Conservation (phyloP, 129 eudicot species). For the Arctium minus region DNA sequence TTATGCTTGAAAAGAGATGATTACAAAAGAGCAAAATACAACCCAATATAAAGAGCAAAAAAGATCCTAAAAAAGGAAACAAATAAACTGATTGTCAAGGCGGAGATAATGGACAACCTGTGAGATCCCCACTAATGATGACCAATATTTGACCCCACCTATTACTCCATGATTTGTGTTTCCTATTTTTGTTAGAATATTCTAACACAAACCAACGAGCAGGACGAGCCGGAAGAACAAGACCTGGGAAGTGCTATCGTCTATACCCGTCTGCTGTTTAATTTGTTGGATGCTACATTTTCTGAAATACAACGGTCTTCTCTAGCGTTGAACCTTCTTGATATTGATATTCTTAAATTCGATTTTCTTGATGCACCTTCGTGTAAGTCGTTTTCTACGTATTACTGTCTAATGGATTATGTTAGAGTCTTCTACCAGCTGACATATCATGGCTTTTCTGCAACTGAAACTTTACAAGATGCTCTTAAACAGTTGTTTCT, state of each 20-base stretch:
- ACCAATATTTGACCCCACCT: too few relatives aligned
- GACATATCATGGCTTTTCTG: constrained; percentile 27
- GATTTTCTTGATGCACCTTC: too few relatives aligned
- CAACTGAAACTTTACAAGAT: constrained; percentile 82
- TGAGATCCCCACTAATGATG: too few relatives aligned
- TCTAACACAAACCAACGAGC: too few relatives aligned
- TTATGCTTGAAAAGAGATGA: background rate
- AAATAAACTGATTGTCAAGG: too few relatives aligned
- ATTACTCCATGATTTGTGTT: too few relatives aligned
- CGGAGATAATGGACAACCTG: too few relatives aligned
- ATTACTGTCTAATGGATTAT: background rate
- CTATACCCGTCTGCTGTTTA: constrained; percentile 75
- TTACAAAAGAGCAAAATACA: too few relatives aligned
- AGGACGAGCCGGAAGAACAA: too few relatives aligned
- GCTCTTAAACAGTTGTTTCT: constrained; percentile 92
- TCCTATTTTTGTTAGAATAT: too few relatives aligned
- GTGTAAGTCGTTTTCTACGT: constrained; percentile 36
- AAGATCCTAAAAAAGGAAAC: too few relatives aligned
- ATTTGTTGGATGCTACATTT: constrained; percentile 76
- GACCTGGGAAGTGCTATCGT: constrained; percentile 89
- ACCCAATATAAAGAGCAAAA: too few relatives aligned
- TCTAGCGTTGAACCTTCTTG: constrained; percentile 88
- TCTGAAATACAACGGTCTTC: constrained; percentile 98
- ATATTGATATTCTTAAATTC: constrained; percentile 87
- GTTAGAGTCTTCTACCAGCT: constrained; percentile 1